Evolutionary conservation across 352 stramenopile genomes (phyloP).

Genomic region (Peronospora tabacina): DNA sequence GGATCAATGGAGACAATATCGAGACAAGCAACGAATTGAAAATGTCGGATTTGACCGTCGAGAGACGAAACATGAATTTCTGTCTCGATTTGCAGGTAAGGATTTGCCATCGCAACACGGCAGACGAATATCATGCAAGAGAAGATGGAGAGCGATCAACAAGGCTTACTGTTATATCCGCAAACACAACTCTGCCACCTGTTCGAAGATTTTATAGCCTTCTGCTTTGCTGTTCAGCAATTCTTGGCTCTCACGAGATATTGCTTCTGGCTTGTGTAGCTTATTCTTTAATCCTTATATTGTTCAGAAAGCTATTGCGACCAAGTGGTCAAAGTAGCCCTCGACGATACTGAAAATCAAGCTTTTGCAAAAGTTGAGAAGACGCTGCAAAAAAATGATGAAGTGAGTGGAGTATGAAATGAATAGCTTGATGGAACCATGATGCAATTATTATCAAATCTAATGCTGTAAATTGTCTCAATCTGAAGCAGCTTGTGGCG

Average conservation of each 20-base stretch:
- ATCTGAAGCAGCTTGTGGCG: slow-evolving; percentile 43
- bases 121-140: slow-evolving; percentile 15
- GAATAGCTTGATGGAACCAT: neutral
- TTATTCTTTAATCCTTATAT: slow-evolving; percentile 1
- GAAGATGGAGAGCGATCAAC: too few relatives aligned
- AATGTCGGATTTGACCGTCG: slow-evolving; percentile 23
- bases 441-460: slow-evolving; percentile 13
- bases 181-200: too few relatives aligned
- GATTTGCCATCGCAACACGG: neutral
- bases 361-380: too few relatives aligned
- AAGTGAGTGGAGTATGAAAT: too few relatives aligned
- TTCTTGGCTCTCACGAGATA: slow-evolving; percentile 35
- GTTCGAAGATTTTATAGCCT: slow-evolving; percentile 26
- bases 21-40: neutral
- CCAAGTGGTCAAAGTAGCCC: neutral
- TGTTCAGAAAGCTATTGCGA: slow-evolving; percentile 8
- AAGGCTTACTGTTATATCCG: too few relatives aligned
- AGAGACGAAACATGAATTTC: slow-evolving; percentile 17
- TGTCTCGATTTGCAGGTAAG: slow-evolving; percentile 15
- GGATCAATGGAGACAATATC: slow-evolving; percentile 30
- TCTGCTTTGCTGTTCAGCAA: slow-evolving; percentile 33
- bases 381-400: too few relatives aligned
- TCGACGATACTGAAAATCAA: too few relatives aligned
- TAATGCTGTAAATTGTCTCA: neutral
- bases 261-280: slow-evolving; percentile 26